Conservation (phyloP, 1,139 yeast species). For the Geotrichum macrosporum region DNA sequence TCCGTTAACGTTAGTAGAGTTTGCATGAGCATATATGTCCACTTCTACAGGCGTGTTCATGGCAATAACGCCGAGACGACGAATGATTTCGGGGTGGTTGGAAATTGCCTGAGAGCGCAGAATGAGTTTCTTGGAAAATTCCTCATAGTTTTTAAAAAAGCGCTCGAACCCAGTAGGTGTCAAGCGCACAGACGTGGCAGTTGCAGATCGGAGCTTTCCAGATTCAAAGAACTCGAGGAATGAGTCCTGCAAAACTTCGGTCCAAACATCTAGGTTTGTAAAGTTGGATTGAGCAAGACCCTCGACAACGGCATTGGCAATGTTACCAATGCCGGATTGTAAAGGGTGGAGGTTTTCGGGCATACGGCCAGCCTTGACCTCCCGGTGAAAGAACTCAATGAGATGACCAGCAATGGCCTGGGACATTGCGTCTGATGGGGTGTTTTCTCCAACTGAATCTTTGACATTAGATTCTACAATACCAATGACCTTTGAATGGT, state of each 20-base stretch:
- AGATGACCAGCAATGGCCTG: conserved; percentile 74
- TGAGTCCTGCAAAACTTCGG: conserved; percentile 96
- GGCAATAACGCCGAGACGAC: conserved; percentile 96
- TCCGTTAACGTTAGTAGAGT: conserved; percentile 94
- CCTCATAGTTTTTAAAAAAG: conserved; percentile 87
- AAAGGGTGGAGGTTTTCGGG: conserved; percentile 91
- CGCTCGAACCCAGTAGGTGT: conserved; percentile 86
- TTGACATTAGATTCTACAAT: conserved; percentile 74
- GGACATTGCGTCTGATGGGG: conserved; percentile 82
- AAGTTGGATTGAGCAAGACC: conserved; percentile 85
- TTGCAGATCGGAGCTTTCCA: conserved; percentile 89
- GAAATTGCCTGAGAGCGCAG: conserved; percentile 93
- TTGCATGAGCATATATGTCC: conserved; percentile 97
- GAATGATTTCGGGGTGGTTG: conserved; percentile 90
- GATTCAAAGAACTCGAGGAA: conserved; percentile 90
- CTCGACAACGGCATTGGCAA: conserved; percentile 96
- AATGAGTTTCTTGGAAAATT: conserved; percentile 72
- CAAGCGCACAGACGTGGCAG: conserved; percentile 91
- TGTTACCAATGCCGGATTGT: conserved; percentile 97
- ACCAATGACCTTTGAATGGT: conserved; percentile 82
- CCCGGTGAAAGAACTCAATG: conserved; percentile 86
- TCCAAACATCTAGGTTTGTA: conserved; percentile 89
- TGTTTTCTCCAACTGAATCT: conserved; percentile 82
- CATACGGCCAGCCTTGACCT: conserved; percentile 81
- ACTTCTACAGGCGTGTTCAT: conserved; percentile 99